phyloP scores from a whole-genome alignment of 164 flowering plant genomes.

The Macadamia tetraphylla region DNA sequence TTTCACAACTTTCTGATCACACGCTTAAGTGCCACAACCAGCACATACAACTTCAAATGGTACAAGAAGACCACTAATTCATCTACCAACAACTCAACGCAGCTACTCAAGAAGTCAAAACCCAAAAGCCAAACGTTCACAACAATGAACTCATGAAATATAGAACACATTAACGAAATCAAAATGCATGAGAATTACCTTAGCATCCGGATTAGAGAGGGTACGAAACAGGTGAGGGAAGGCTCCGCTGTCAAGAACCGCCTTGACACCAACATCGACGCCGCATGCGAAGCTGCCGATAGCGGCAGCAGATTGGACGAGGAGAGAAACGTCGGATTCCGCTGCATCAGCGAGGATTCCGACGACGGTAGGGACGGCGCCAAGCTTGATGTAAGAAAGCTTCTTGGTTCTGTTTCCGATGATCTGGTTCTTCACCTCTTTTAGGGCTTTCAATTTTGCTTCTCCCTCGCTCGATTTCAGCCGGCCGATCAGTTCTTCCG shows the following conservation, averaged over 20 bases:
- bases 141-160: neutral
- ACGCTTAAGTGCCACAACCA: too few species aligned
- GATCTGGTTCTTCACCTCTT: slow-evolving; percentile 91
- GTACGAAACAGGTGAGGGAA: slow-evolving; percentile 49
- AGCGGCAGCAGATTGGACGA: slow-evolving; percentile 80
- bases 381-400: slow-evolving; percentile 74
- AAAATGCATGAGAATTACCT: slow-evolving; percentile 39
- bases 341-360: slow-evolving; percentile 29
- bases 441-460: slow-evolving; percentile 56
- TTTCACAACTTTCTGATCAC: too few species aligned
- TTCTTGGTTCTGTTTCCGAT: slow-evolving; percentile 96
- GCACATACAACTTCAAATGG: neutral
- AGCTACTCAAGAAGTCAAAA: neutral
- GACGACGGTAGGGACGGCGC: slow-evolving; percentile 69
- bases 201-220: slow-evolving; percentile 49
- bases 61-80: neutral
- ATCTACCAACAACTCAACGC: neutral
- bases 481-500: slow-evolving; percentile 49
- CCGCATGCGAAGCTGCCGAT: slow-evolving; percentile 96
- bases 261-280: slow-evolving; percentile 71
- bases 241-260: slow-evolving; percentile 80
- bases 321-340: slow-evolving; percentile 28
- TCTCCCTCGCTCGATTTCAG: slow-evolving; percentile 40
- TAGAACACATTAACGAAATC: neutral
- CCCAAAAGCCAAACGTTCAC: too few species aligned